Evolutionary conservation across 139 green algal species (phyloP), one percentile per base, ranked within the genome.

Genomic region (Chlamydomonas eustigma): DNA sequence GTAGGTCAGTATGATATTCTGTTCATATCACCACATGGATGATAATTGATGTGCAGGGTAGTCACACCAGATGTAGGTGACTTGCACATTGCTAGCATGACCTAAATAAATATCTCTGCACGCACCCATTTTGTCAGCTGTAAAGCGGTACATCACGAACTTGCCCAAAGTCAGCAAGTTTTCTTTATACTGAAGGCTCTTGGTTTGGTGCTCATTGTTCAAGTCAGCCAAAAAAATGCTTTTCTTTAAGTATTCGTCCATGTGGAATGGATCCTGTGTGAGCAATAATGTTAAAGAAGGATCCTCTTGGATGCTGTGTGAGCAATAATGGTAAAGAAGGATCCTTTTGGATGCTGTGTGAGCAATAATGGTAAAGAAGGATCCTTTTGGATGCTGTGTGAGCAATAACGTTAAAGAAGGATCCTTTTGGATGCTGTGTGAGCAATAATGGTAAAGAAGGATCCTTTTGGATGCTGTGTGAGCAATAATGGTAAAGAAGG

Each of bases 211-310:
- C 75, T 97, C 93, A 72, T 95, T 95, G 83, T 97, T 97, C 81
- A 96, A 89, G 85, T 95, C 91, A 0, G 92, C 82, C 39, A 97
- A 78, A 77, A 97, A 97, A 39, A 73, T 51, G 78, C 88, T 93
- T 75, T 77, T 32, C 0, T 44, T 3, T 50, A 92, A 52, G 81
- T 97, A 97, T 3, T 80, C 37, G 0, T 87, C 75, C 64, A 94
- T 69, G 2, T 83, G 76, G 34, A 75, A 71, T 0, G 92, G 90
- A 66, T 95, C 90, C 90, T 94, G 50, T 18, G 18, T 58, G 18
- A 18, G 4, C 37, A 2, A 58, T 58, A 18, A 58, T n/a, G n/a
- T n/a, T n/a, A n/a, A n/a, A n/a, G n/a, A n/a, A n/a, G n/a, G n/a
- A n/a, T n/a, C n/a, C n/a, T n/a, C n/a, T n/a, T n/a, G n/a, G n/a